These are phyloP conservation scores for Paecilomyces niveus DNA, from an alignment of 2,329 filamentous ascomycete genomes.

Conservation along the genomic window DNA sequence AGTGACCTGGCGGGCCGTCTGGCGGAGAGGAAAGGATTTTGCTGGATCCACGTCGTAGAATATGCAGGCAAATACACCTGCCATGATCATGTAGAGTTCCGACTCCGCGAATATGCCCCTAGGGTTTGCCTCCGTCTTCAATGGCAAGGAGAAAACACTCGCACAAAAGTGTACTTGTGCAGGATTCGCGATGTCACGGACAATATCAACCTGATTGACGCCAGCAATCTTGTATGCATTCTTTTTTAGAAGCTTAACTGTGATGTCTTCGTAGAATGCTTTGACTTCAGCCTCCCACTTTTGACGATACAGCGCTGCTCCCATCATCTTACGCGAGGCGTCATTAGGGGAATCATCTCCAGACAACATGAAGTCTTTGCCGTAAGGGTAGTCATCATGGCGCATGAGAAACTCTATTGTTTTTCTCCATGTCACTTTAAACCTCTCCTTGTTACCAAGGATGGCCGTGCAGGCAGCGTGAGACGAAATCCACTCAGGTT, in stretches of 20 bases:
- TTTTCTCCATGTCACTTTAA: constrained; percentile 41
- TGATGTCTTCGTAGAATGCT: constrained; percentile 43
- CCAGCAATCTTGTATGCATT: constrained; percentile 42
- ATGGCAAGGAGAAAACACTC: constrained; percentile 48
- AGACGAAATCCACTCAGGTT: constrained; percentile 37
- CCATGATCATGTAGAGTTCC: constrained; percentile 49
- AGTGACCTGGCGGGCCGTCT: constrained; percentile 41
- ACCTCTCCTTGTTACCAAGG: constrained; percentile 35
- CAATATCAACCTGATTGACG: constrained; percentile 41
- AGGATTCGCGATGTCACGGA: constrained; percentile 46
- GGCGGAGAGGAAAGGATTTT: constrained; percentile 45
- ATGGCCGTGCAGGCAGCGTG: constrained; percentile 39
- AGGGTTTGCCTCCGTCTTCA: constrained; percentile 47
- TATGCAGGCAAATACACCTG: constrained; percentile 46
- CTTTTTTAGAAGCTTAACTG: constrained; percentile 35
- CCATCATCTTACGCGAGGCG: constrained; percentile 37
- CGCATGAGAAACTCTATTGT: constrained; percentile 41
- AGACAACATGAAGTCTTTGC: constrained; percentile 42
- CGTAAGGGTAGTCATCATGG: constrained; percentile 27
- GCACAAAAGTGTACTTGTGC: constrained; percentile 49
- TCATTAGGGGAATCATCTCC: constrained; percentile 37
- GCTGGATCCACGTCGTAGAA: constrained; percentile 51
- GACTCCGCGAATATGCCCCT: constrained; percentile 47
- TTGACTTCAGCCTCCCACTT: constrained; percentile 40
- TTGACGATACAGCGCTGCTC: constrained; percentile 37